A percentile compares a stretch with the other conserved stretches of the same genome.
These are phyloP conservation scores for Ascochyta lentis DNA, from an alignment of 2,329 filamentous ascomycete species.

Conservation along the genomic window DNA sequence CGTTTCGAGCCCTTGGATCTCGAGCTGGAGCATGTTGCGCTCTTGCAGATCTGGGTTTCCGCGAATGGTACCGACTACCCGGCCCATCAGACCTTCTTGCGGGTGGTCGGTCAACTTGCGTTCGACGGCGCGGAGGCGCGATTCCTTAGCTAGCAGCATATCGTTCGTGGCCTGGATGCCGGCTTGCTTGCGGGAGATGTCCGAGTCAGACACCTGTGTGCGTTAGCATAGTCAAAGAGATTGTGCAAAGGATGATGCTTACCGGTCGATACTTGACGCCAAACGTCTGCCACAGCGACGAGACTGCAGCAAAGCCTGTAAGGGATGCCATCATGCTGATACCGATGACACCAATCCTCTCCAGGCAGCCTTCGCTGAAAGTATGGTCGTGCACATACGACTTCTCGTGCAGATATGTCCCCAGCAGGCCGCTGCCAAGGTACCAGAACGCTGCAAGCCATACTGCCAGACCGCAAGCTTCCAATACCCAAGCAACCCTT, in stretches of 20 bases:
- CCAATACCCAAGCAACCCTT: conserved; percentile 68
- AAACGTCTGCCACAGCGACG: conserved; percentile 85
- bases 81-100: conserved; percentile 70
- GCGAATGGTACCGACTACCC: conserved; percentile 74
- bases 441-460: conserved; percentile 83
- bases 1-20: conserved; percentile 79
- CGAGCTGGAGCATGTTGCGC: conserved; percentile 66
- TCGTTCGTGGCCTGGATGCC: conserved; percentile 80
- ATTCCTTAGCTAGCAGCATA: conserved; percentile 77
- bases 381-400: conserved; percentile 52
- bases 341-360: conserved; percentile 80
- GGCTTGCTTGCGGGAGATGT: conserved; percentile 77
- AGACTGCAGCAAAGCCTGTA: conserved; percentile 90
- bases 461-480: conserved; percentile 65
- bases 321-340: conserved; percentile 85
- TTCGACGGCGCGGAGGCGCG: conserved; percentile 73
- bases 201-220: conserved; percentile 67
- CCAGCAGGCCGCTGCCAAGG: conserved; percentile 69
- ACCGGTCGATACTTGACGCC: conserved; percentile 67
- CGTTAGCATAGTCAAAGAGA: conserved; percentile 19
- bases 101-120: conserved; percentile 63
- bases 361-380: conserved; percentile 63
- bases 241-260: conserved; percentile 12
- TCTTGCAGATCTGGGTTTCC: conserved; percentile 65
- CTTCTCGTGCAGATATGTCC: conserved; percentile 57